Evolutionary conservation across 2,329 filamentous ascomycete species (phyloP).

Genomic region (Talaromyces sp.): DNA sequence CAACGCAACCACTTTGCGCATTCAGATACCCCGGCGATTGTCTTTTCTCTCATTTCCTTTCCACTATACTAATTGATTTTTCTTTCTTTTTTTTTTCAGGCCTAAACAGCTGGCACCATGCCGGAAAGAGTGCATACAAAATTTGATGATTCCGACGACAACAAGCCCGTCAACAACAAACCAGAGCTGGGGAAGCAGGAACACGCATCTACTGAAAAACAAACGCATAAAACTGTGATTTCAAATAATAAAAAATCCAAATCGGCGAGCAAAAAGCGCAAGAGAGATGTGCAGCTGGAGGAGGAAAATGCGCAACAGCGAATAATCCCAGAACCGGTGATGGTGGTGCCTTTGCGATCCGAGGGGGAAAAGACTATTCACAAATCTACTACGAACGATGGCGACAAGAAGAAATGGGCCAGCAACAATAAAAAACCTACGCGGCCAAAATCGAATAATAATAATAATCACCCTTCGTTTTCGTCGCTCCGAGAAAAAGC

Average conservation of each 20-base stretch:
- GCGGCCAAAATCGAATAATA: not conserved
- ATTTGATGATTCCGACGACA: slow-evolving; percentile 31
- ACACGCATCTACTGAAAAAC: not conserved
- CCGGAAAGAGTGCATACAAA: slow-evolving; percentile 37
- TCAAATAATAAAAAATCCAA: slow-evolving; percentile 8
- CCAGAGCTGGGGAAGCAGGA: not conserved
- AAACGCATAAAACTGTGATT: slow-evolving; percentile 14
- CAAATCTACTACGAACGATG: not conserved
- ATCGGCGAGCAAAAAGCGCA: slow-evolving; percentile 25
- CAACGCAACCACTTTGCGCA: not conserved
- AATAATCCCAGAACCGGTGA: not conserved
- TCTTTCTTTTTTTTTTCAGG: not conserved
- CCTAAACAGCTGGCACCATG: slow-evolving; percentile 22
- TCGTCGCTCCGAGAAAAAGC: slow-evolving; percentile 39
- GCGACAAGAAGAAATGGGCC: not conserved
- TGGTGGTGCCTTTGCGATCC: not conserved
- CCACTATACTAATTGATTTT: not conserved
- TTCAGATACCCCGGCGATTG: not conserved
- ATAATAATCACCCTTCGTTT: slow-evolving; percentile 3
- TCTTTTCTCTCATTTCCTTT: not conserved
- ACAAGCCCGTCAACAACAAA: slow-evolving; percentile 14
- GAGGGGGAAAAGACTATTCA: not conserved
- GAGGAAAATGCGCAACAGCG: not conserved
- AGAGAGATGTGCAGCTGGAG: slow-evolving; percentile 20
- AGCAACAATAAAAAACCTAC: not conserved